Percentiles rank a stretch among this genome's conserved stretches.
Conservation (phyloP, 768 basidiomycete species). For the Lactarius psammicola region DNA sequence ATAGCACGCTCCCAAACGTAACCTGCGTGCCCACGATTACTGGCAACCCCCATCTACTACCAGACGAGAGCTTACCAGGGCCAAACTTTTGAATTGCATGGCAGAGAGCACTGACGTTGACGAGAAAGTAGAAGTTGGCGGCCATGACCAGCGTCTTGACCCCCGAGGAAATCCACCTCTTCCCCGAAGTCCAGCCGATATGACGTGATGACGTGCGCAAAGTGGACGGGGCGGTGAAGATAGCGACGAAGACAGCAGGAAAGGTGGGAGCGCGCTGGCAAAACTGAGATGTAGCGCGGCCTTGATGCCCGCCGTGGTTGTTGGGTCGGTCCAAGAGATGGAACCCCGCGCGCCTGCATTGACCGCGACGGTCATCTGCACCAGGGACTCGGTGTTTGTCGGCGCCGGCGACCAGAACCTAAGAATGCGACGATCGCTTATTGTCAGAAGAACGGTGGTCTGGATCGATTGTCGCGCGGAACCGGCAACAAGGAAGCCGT, state of each 20-base stretch:
- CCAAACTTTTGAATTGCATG: neutral
- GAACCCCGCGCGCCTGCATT: conserved; percentile 63
- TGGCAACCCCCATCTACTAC: conserved; percentile 15
- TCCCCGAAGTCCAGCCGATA: conserved; percentile 21
- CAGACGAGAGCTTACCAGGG: neutral
- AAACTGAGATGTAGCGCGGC: conserved; percentile 37
- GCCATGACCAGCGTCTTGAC: conserved; percentile 14
- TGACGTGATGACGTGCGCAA: conserved; percentile 11
- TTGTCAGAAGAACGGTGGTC: neutral
- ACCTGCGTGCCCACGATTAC: neutral
- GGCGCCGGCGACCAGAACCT: conserved; percentile 64
- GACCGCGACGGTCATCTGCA: conserved; percentile 64
- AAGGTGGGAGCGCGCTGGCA: conserved; percentile 34
- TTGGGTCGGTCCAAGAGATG: conserved; percentile 45
- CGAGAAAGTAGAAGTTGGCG: conserved; percentile 11
- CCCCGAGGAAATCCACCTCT: conserved; percentile 4
- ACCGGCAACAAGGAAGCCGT: neutral
- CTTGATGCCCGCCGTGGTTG: conserved; percentile 43
- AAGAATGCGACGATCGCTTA: neutral
- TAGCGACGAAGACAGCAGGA: conserved; percentile 15
- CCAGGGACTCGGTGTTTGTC: conserved; percentile 66
- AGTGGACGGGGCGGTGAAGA: conserved; percentile 9
- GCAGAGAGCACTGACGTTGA: neutral
- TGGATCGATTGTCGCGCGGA: neutral
- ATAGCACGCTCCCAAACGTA: conserved; percentile 3